A percentile compares a stretch with the other conserved stretches of the same genome.
Conservation (phyloP, 257 asterid genomes). For the Verbascum thapsus region DNA sequence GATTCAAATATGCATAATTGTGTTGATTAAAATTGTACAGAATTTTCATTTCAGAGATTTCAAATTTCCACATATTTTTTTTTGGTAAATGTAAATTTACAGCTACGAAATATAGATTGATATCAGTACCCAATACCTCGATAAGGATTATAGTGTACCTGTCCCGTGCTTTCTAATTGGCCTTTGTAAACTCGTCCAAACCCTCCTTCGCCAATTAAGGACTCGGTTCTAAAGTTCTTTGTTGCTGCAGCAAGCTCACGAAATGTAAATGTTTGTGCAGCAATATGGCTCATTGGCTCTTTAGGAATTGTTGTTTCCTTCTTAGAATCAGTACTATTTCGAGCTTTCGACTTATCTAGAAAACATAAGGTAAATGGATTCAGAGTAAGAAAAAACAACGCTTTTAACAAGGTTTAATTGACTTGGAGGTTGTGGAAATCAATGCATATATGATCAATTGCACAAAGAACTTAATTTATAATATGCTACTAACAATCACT, state of each 20-base stretch:
- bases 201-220: constrained; percentile 73
- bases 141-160: constrained; percentile 34
- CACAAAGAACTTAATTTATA: not conserved
- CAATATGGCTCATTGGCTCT: constrained; percentile 78
- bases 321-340: constrained; percentile 61
- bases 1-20: too few species aligned
- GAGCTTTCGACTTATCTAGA: constrained; percentile 68
- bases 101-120: too few species aligned
- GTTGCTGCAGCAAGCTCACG: constrained; percentile 78
- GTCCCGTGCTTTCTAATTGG: constrained; percentile 57
- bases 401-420: not conserved
- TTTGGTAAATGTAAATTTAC: too few species aligned
- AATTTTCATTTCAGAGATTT: too few species aligned
- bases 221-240: constrained; percentile 60
- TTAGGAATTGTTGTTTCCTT: constrained; percentile 62
- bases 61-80: too few species aligned
- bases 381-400: not conserved
- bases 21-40: too few species aligned
- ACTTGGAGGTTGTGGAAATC: constrained; percentile 9
- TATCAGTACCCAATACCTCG: not conserved
- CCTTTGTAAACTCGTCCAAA: constrained; percentile 70
- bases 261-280: constrained; percentile 82
- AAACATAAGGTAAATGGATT: constrained; percentile 10
- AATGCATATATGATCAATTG: not conserved
- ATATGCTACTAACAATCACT: not conserved